These are phyloP conservation scores for Naegleria fowleri DNA, from an alignment of 208 protist species.

Conservation along the genomic window DNA sequence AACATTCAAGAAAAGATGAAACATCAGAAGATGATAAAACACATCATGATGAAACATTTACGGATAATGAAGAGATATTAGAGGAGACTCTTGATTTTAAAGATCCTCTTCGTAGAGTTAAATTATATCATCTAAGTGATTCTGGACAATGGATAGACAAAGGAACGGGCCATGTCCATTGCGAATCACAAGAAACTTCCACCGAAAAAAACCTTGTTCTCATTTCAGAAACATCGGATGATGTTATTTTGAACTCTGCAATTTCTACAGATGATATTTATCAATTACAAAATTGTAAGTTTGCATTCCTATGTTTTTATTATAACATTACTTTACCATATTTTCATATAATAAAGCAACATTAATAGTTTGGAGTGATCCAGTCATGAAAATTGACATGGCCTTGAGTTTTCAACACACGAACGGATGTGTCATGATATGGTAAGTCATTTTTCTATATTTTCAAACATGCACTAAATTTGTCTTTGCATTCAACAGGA, in stretches of 20 bases:
- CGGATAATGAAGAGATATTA: background rate
- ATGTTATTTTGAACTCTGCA: background rate
- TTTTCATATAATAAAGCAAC: background rate
- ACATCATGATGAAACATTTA: background rate
- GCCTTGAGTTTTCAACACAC: background rate
- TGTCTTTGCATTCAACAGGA: background rate
- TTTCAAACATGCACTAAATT: too few species aligned
- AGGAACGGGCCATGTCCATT: background rate
- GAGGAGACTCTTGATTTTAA: background rate
- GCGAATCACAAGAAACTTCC: background rate
- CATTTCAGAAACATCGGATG: background rate
- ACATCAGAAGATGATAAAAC: background rate
- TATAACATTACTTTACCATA: background rate
- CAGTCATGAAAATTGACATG: background rate
- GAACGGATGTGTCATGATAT: background rate
- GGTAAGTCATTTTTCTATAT: background rate
- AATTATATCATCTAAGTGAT: slow-evolving; percentile 20
- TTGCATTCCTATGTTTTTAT: background rate
- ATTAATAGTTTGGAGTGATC: slow-evolving; percentile 11
- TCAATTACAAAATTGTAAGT: slow-evolving; percentile 6
- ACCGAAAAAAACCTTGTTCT: background rate
- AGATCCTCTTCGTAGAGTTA: background rate
- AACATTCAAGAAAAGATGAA: background rate
- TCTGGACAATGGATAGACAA: slow-evolving; percentile 3
- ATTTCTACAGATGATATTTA: slow-evolving; percentile 26